These are phyloP conservation scores for Phytopythium kandeliae DNA, from an alignment of 352 stramenopile species.

Conservation along the genomic window DNA sequence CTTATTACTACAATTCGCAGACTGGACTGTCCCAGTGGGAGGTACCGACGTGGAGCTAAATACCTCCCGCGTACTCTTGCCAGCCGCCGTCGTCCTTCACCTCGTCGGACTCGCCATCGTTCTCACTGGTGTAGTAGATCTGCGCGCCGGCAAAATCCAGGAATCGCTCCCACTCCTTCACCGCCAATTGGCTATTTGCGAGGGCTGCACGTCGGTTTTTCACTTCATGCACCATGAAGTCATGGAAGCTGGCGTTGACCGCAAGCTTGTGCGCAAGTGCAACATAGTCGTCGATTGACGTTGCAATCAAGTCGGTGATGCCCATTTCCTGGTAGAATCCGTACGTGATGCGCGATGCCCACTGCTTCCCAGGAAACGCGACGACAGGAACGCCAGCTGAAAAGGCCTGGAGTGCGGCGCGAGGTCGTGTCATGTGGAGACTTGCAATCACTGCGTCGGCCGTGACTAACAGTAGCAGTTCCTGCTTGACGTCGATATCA, in stretches of 20 bases:
- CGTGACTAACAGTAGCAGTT: slow-evolving; percentile 37
- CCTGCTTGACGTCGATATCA: slow-evolving; percentile 50
- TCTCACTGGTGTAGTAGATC: slow-evolving; percentile 21
- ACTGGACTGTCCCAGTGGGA: slow-evolving; percentile 57
- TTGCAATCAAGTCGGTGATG: slow-evolving; percentile 43
- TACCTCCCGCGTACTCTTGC: neutral
- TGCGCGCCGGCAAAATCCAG: slow-evolving; percentile 38
- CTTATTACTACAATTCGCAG: slow-evolving; percentile 60
- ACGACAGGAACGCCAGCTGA: slow-evolving; percentile 55
- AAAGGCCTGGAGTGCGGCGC: slow-evolving; percentile 51
- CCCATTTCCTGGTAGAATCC: slow-evolving; percentile 65
- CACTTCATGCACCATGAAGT: slow-evolving; percentile 37
- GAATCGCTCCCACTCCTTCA: slow-evolving; percentile 71
- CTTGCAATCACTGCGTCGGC: slow-evolving; percentile 59
- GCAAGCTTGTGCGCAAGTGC: slow-evolving; percentile 45
- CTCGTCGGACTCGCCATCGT: slow-evolving; percentile 1
- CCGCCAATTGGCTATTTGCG: slow-evolving; percentile 33
- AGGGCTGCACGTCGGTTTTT: slow-evolving; percentile 27
- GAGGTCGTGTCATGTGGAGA: slow-evolving; percentile 43
- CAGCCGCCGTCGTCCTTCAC: neutral
- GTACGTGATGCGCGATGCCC: slow-evolving; percentile 55
- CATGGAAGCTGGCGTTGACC: slow-evolving; percentile 35
- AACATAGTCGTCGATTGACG: slow-evolving; percentile 43
- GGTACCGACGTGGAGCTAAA: slow-evolving; percentile 11
- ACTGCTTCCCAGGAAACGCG: slow-evolving; percentile 49